Evolutionary conservation across 2,329 filamentous ascomycete species (phyloP).

Genomic region (Talaromyces rugulosus): DNA sequence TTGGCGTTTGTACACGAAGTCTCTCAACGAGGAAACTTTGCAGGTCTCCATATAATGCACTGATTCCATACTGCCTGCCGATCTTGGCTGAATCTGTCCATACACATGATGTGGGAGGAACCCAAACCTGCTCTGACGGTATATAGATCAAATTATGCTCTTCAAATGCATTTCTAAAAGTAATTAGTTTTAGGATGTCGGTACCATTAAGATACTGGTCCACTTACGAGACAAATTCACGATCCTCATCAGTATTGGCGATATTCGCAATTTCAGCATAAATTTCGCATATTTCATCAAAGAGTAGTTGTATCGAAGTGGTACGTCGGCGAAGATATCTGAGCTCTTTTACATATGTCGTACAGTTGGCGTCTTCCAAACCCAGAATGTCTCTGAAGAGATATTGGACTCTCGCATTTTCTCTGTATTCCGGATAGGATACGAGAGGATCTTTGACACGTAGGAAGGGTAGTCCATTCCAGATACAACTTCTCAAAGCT

Average conservation of each 20-base stretch:
- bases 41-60: neutral
- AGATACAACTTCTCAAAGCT: neutral
- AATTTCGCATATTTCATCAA: neutral
- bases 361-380: neutral
- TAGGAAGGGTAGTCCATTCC: neutral
- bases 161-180: neutral
- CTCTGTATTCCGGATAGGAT: neutral
- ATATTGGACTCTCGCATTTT: neutral
- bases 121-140: neutral
- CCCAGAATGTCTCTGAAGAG: constrained; percentile 1
- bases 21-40: neutral
- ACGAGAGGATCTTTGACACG: neutral
- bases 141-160: neutral
- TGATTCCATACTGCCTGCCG: constrained; percentile 3
- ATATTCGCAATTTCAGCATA: neutral
- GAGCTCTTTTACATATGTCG: neutral
- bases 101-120: neutral
- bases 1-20: neutral
- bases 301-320: neutral
- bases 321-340: neutral
- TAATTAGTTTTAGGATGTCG: neutral
- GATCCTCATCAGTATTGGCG: neutral
- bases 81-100: constrained; percentile 1
- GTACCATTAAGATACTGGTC: neutral
- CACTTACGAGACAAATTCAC: neutral